These are phyloP conservation scores for Tarenaya hassleriana DNA, from an alignment of 345 rosid species.

Conservation along the genomic window DNA sequence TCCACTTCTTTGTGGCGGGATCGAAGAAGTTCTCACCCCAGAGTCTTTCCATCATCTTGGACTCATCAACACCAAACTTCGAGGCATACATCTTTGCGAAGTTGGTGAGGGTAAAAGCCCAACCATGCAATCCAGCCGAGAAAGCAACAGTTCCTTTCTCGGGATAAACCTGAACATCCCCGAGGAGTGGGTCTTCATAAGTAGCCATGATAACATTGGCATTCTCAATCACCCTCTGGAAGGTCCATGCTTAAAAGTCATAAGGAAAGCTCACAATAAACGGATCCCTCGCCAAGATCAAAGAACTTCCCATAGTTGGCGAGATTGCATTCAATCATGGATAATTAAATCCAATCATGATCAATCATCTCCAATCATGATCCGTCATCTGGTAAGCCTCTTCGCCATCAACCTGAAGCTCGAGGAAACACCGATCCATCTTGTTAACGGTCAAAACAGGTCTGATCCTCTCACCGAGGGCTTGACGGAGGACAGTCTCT, in stretches of 20 bases:
- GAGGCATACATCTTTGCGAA: slow-evolving; percentile 72
- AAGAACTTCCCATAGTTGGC: no score
- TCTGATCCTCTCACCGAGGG: slow-evolving; percentile 60
- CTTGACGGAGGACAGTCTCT: slow-evolving; percentile 62
- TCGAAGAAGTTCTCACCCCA: slow-evolving; percentile 42
- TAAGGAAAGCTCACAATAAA: no score
- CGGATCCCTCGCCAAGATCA: no score
- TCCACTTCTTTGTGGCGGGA: slow-evolving; percentile 66
- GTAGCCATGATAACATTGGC: slow-evolving; percentile 76
- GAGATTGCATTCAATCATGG: no score
- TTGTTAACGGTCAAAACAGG: slow-evolving; percentile 64
- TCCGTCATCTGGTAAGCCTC: slow-evolving; percentile 67
- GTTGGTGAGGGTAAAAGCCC: slow-evolving; percentile 64
- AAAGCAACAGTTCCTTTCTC: slow-evolving; percentile 75
- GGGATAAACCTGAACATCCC: slow-evolving; percentile 59
- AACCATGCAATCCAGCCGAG: slow-evolving; percentile 69
- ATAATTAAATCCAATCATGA: no score
- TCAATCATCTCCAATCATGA: no score
- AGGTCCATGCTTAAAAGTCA: no score
- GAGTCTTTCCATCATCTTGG: slow-evolving; percentile 67
- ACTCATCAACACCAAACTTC: slow-evolving; percentile 57
- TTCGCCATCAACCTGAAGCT: slow-evolving; percentile 71
- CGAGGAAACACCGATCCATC: slow-evolving; percentile 71
- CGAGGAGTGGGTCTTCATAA: slow-evolving; percentile 63
- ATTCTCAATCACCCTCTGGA: slow-evolving; percentile 59